Evolutionary conservation across 495 filamentous ascomycete species (phyloP), one percentile per base, ranked within the genome.

Genomic region (Parathielavia hyrcaniae): DNA sequence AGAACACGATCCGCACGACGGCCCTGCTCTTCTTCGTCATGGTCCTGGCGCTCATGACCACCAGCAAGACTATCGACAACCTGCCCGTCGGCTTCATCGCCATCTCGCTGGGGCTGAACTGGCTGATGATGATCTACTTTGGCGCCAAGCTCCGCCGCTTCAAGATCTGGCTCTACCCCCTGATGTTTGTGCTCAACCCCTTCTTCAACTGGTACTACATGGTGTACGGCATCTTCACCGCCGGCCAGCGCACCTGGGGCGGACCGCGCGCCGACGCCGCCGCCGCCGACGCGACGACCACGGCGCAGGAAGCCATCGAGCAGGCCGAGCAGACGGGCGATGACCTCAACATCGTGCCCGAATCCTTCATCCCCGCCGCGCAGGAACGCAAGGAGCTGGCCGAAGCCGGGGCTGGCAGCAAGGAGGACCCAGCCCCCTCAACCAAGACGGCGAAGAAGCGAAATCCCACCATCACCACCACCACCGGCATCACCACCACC

Each of bases 141-240:
- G 92, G 89, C 13, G 75, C 85, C 38, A 89, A 86, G 67, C 81
- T 98, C 57, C 87, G 85, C 64, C 85, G 93, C 13, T 96, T 81
- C 74, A 97, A 98, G 76, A 84, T 90, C 58, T 91, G 88, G 88
- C 79, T 96, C 1, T 98, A 98, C 67, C 91, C 92, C 0, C 51
- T 98, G 54, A 96, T 98, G 91, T 98, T 97, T 67, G 71, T 96
- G 51, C 67, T 97, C 57, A 97, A 96, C 66, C 93, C 93, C 0
- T 95, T 97, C 68, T 92, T 97, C 79, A 97, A 98, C 72, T 98
- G 93, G 93, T 79, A 90, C 39, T 98, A 97, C 75, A 96, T 96
- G 87, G 86, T 96, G 11, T 86, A 86, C 67, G 83, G 83, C 43
- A 84, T 85, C 34, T 96, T 95, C 69, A 98, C 93, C 6, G 91